Base-by-base conservation (phyloP, 179 eudicot species). In the Spinacia oleracea region DNA sequence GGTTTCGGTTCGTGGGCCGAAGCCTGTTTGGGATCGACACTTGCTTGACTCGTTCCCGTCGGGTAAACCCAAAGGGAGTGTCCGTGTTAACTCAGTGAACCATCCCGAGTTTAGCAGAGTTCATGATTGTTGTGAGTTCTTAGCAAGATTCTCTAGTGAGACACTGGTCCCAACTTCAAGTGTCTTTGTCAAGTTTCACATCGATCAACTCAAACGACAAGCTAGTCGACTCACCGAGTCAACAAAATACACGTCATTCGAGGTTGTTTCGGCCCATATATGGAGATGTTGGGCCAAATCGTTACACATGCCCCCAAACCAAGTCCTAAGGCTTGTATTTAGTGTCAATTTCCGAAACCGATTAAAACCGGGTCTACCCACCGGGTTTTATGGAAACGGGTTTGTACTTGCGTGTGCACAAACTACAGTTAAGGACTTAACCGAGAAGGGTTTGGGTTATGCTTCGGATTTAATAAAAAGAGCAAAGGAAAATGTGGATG, bases 271-370 rank as follows among this genome's bases (percentile, higher is more conserved):
- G 21, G 97, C 92, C n/a, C 97, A 89, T 78, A 80, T 90, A 4
- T 93, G 96, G 96, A 86, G 81, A 38, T 85, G 92, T 40, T 93
- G 97, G 97, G 94, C 92, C 27, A 84, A 72, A 58, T 87, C 97
- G 3, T 34, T 91, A 32, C 79, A 87, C 7, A 76, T 93, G 32
- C 90, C 93, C 1, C n/a, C 85, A 1, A 86, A 83, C 55, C 97
- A 93, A 76, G 64, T 75, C 0, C 10, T 91, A 31, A 93, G 90
- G 58, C 80, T 91, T 2, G 77, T 93, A 0, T 93, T 93, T 70
- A 90, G 90, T 74, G 79, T 93, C 32, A 85, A 91, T 48, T 42
- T 91, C 6, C 90, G 96, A 0, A 72, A 83, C 76, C 90, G 92
- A 43, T 78, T 90, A 51, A 83, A 86, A 77, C 92, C 94, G 79